Evolutionary conservation across 345 rosid genomes (phyloP), one percentile per base, ranked within the genome.

Genomic region (Abelmoschus esculentus): DNA sequence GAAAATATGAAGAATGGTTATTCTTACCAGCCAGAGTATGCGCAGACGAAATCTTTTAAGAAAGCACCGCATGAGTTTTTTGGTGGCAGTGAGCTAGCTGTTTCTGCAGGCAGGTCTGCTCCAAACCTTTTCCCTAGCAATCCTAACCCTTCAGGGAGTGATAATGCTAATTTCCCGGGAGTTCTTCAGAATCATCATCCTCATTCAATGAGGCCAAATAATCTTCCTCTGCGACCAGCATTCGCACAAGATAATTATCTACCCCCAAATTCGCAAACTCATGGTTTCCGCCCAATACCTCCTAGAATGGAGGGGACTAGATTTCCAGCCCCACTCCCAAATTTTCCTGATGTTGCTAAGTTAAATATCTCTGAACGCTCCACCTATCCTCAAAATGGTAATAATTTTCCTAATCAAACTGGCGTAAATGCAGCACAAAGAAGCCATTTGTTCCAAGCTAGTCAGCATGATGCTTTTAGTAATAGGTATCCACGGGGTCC

Each of bases 11-110:
- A 64, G 50, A 77, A 72, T 64, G 73, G 73, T 50, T 63, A 75
- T 26, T 70, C 78, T 75, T 61, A 69, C 60, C 82, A 73, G 76
- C 73, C 70, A 17, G 87, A 84, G 36, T 36, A 75, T 49, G 7
- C 71, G 28, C 88, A 82, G 73, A 76, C 62, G 57, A 86, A 80
- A 80, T 82, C 73, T 75, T 80, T 87, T 73, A 90, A 84, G 88
- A 93, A 83, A 84, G 87, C 91, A n/a, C 93, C 97, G 0, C 96
- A 89, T 67, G 98, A 92, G 72, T 84, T 80, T 71, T 86, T 81
- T 77, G 80, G 80, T 40, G 80, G 85, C 22, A 58, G 78, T 34
- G 89, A 80, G 62, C 78, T 82, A 26, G 77, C 65, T 75, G 79
- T 74, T 73, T 61, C 85, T 66, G 66, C 72, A 49, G 74, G 75